Evolutionary conservation across 164 flowering plant genomes (phyloP).

Genomic region (Sextonia rubra): DNA sequence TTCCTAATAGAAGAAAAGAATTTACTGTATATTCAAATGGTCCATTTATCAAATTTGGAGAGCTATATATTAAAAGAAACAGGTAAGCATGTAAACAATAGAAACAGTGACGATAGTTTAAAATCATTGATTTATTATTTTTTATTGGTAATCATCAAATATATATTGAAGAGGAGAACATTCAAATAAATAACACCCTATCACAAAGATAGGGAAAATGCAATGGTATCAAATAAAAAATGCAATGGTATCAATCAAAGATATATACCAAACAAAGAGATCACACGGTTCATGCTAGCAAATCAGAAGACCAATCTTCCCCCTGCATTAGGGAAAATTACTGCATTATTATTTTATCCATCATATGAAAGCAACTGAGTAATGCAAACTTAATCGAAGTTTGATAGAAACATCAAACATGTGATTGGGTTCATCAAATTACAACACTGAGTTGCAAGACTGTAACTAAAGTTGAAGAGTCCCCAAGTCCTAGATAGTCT

Average conservation of each 20-base stretch:
- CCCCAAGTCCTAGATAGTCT: neutral
- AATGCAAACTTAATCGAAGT: neutral
- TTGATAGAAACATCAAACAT: neutral
- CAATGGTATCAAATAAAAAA: neutral
- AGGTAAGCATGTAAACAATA: too few relatives aligned
- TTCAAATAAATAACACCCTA: too few relatives aligned
- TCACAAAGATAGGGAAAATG: neutral
- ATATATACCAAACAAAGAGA: neutral
- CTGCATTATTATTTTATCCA: too few relatives aligned
- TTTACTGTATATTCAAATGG: too few relatives aligned
- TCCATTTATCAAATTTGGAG: too few relatives aligned
- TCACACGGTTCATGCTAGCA: neutral
- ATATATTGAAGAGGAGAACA: too few relatives aligned
- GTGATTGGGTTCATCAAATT: constrained; percentile 1
- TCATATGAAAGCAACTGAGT: too few relatives aligned
- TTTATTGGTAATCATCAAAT: too few relatives aligned
- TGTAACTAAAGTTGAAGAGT: neutral
- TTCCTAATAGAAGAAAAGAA: too few relatives aligned
- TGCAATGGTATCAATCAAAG: neutral
- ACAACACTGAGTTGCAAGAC: neutral
- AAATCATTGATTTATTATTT: too few relatives aligned
- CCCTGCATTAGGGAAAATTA: neutral
- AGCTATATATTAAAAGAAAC: too few relatives aligned
- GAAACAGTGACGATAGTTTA: too few relatives aligned
- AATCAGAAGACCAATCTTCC: neutral